Conservation (phyloP, 208 protist species). For the Wallacemonas sp. region DNA sequence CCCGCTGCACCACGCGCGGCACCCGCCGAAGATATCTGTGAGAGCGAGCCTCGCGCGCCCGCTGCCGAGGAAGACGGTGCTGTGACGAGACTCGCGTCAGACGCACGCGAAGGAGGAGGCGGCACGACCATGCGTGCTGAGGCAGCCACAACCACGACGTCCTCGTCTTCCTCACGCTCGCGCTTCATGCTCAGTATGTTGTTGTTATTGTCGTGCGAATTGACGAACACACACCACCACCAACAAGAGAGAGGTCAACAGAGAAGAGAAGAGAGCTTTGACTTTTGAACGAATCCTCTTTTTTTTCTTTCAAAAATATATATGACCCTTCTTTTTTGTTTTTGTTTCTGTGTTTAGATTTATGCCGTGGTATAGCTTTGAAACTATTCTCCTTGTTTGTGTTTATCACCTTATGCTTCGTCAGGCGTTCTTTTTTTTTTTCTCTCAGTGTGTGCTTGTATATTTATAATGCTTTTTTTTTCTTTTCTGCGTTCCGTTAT, state of each 20-base stretch:
- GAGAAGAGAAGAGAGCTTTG: not conserved
- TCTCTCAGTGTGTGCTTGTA: too few relatives aligned
- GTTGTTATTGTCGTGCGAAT: not conserved
- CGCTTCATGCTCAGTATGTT: constrained; percentile 1
- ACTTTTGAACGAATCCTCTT: not conserved
- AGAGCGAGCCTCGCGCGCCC: not conserved
- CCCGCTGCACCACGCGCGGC: too few relatives aligned
- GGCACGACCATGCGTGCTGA: not conserved
- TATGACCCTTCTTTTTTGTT: not conserved
- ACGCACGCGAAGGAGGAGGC: not conserved
- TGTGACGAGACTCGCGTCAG: not conserved
- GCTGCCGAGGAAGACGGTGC: not conserved
- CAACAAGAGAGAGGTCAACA: not conserved
- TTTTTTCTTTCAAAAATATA: too few relatives aligned
- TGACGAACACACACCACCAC: not conserved
- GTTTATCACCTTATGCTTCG: too few relatives aligned
- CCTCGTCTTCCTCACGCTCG: constrained; percentile 12
- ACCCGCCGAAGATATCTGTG: too few relatives aligned
- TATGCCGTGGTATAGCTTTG: too few relatives aligned
- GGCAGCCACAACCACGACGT: not conserved
- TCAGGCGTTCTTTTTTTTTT: too few relatives aligned
- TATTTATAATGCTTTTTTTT: too few relatives aligned
- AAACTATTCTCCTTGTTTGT: too few relatives aligned
- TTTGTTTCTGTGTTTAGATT: not conserved
- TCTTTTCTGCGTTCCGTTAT: too few relatives aligned